Evolutionary conservation across 371 early-diverging fungal species (phyloP), one percentile per base, ranked within the genome.

Genomic region (Haplosporangium sp.): DNA sequence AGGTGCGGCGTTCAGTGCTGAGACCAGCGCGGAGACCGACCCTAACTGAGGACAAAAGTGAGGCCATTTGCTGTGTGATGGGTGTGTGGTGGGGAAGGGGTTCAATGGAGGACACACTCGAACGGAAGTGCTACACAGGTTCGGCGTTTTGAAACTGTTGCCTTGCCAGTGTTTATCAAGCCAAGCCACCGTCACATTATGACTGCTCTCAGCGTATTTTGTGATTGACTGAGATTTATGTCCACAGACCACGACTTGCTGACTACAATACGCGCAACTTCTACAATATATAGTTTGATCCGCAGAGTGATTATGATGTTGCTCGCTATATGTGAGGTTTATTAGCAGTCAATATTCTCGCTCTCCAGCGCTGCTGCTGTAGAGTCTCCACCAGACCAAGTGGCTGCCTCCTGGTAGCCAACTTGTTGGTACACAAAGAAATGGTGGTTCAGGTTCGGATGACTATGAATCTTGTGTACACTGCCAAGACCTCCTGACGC

Each of bases 361-460:
- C 14, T 36, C 45, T 71, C 64, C n/a, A 71, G 48, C 6, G 52
- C 66, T 11, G 48, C 52, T 9, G 47, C 29, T 12, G 11, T 37
- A 8, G 12, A 8, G n/a, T 6, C 56, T 8, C 9, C 52, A 7
- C 45, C 20, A 18, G 37, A 9, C 38, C 20, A 18, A 6, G 21
- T 16, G 6, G 37, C 16, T 5, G 47, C 51, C 12, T 56, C 53
- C 13, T 65, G 65, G n/a, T 55, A 60, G n/a, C 71, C 71, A 21
- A 76, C 76, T 16, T 63, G n/a, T 7, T 47, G 63, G 45, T 77
- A 77, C 16, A 68, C 73, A 58, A 68, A 72, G 46, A 84, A 93
- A 63, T 92, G 92, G 65, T 93, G 94, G 67, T 93, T 93, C 52
- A 93, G 63, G 40, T 86, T 86, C 18, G 88, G 76, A 64, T 93